Evolutionary conservation across 73 alveolate genomes (phyloP), one percentile per base, ranked within the genome.

Genomic region (Paramecium octaurelia): DNA sequence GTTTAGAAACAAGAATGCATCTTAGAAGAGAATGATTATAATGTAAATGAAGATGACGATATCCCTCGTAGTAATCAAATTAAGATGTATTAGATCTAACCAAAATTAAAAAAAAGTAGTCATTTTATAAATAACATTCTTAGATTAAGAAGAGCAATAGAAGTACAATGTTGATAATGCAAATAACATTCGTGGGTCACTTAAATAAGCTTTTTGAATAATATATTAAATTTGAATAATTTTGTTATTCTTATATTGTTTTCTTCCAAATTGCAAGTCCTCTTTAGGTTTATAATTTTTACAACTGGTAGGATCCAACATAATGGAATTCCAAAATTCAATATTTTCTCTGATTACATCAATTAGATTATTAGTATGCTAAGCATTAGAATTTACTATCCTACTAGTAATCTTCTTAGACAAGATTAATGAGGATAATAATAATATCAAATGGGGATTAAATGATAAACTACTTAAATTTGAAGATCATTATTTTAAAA

Each of bases 21-120:
- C 27, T n/a, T 43, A 6, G 91, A 80, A 20, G 91, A 80, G 34
- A 44, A 42, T 48, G 91, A 80, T 21, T 80, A 80, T 11, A 80
- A 80, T 24, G 57, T 80, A 11, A 44, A 20, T 43, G 91, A 80
- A 14, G 91, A 80, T 8, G 91, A 80, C 46, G 91, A 80, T 6
- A 75, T 38, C 18, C 91, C 70, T 24, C 57, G 57, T 14, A 42
- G 91, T 10, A 44, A 80, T 5, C 4, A 42, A 42, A 80, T 80
- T 14, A 80, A 46, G 27, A 42, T 44, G 57, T 80, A 80, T 80
- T 48, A 80, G 35, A 80, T 80, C 10, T 21, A 44, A 44, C 91
- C 91, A 18, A 80, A 80, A 80, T 80, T 80, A 80, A 80, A 80
- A 27, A 80, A 80, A 24, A 23, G 91, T 80, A 80, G 2, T 40